Percentiles rank a stretch among this genome's conserved stretches.
Conservation (phyloP, 1,284 basidiomycete genomes). For the Heterobasidion occidentale region DNA sequence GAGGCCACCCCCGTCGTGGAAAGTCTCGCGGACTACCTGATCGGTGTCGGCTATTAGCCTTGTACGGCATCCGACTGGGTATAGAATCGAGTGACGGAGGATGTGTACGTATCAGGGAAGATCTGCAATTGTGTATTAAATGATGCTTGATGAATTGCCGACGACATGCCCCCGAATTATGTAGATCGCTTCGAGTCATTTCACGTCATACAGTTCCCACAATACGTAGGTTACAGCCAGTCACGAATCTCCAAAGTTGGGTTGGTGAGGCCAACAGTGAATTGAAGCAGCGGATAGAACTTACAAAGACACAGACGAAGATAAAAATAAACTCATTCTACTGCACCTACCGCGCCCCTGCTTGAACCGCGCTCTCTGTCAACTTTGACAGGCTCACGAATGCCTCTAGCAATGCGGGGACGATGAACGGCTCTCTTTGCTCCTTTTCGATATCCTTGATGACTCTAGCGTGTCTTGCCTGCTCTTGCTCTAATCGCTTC, state of each 20-base stretch:
- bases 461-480: constrained; percentile 9
- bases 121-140: constrained; percentile 1
- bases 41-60: constrained; percentile 47
- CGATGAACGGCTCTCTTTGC: constrained; percentile 35
- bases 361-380: constrained; percentile 23
- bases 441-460: constrained; percentile 33
- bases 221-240: not conserved
- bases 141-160: not conserved
- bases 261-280: too few relatives aligned
- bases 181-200: not conserved
- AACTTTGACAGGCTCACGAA: constrained; percentile 35
- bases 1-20: constrained; percentile 75
- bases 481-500: not conserved
- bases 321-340: not conserved
- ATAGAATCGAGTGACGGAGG: constrained; percentile 1
- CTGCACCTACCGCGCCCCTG: too few relatives aligned
- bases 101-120: constrained; percentile 2
- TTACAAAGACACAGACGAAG: not conserved
- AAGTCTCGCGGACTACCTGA: constrained; percentile 77
- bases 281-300: too few relatives aligned
- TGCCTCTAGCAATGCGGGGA: constrained; percentile 37
- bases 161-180: not conserved
- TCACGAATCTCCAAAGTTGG: too few relatives aligned
- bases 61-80: not conserved
- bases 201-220: not conserved